These are phyloP conservation scores for Candida wancherniae DNA, from an alignment of 805 yeast genomes.

Conservation along the genomic window DNA sequence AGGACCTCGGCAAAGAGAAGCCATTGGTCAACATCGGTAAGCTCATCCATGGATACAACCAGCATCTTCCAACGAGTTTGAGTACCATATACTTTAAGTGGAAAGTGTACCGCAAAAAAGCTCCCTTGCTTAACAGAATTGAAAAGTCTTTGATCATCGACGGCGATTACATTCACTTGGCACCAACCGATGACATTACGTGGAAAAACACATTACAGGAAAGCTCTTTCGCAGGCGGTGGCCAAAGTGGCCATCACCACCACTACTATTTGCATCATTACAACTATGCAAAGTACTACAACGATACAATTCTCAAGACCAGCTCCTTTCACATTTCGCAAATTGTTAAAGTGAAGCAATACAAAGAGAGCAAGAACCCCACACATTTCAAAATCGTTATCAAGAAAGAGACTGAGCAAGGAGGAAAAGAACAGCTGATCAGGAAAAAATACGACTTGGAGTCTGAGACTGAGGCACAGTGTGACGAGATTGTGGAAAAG, in stretches of 20 bases:
- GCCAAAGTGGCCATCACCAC: constrained; percentile 18
- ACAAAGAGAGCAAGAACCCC: constrained; percentile 57
- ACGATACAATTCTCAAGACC: constrained; percentile 76
- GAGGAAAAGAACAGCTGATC: constrained; percentile 51
- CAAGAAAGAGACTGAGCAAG: constrained; percentile 25
- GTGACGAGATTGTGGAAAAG: constrained; percentile 73
- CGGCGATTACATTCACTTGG: constrained; percentile 87
- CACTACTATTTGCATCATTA: constrained; percentile 37
- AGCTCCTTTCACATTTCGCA: constrained; percentile 83
- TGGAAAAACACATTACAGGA: constrained; percentile 29
- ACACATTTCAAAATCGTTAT: constrained; percentile 78
- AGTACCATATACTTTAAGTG: constrained; percentile 72
- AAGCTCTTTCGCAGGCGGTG: constrained; percentile 24
- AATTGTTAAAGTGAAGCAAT: constrained; percentile 69
- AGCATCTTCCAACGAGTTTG: constrained; percentile 28
- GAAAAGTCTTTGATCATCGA: constrained; percentile 84
- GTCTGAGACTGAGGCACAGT: constrained; percentile 55
- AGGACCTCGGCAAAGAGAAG: neutral
- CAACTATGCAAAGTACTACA: constrained; percentile 36
- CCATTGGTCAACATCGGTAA: constrained; percentile 12
- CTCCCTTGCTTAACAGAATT: constrained; percentile 72
- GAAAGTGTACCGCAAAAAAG: constrained; percentile 85
- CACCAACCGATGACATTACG: constrained; percentile 76
- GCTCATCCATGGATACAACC: constrained; percentile 9
- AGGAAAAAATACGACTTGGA: constrained; percentile 85